Percentiles rank a stretch among this genome's conserved stretches.
Evolutionary conservation across 345 rosid genomes (phyloP).

Genomic region (Capsella bursapastoris): DNA sequence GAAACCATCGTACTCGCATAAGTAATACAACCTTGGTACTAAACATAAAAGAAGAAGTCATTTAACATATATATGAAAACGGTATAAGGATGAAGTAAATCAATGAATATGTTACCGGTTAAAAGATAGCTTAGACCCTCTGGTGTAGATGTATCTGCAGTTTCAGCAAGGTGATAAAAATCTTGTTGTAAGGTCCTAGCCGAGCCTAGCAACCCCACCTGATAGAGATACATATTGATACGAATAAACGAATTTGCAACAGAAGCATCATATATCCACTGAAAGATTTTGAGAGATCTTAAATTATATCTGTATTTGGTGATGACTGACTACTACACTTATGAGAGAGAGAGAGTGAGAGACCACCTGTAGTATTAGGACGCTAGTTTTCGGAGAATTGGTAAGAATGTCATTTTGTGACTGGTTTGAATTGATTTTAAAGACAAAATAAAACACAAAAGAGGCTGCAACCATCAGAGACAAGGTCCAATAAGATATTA

Average conservation of each 20-base stretch:
- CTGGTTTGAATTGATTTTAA: conserved; percentile 53
- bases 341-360: too few relatives aligned
- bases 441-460: too few relatives aligned
- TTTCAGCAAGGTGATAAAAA: conserved; percentile 76
- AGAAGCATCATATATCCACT: too few relatives aligned
- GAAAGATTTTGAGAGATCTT: too few relatives aligned
- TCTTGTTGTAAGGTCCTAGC: conserved; percentile 79
- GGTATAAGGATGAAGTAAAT: too few relatives aligned
- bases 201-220: conserved; percentile 86
- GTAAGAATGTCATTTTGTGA: conserved; percentile 28
- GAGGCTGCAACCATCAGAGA: too few relatives aligned
- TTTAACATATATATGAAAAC: not conserved
- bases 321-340: too few relatives aligned
- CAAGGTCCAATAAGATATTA: too few relatives aligned
- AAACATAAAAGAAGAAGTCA: conserved; percentile 26
- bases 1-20: too few relatives aligned
- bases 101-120: conserved; percentile 58
- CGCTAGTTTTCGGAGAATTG: conserved; percentile 69
- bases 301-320: too few relatives aligned
- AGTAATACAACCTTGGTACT: too few relatives aligned
- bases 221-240: not conserved
- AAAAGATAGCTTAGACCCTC: conserved; percentile 73
- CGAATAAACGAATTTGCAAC: not conserved
- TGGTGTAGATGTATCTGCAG: conserved; percentile 80
- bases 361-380: conserved; percentile 81